Evolutionary conservation across 805 yeast genomes (phyloP).

Genomic region (Pichia deserticola): DNA sequence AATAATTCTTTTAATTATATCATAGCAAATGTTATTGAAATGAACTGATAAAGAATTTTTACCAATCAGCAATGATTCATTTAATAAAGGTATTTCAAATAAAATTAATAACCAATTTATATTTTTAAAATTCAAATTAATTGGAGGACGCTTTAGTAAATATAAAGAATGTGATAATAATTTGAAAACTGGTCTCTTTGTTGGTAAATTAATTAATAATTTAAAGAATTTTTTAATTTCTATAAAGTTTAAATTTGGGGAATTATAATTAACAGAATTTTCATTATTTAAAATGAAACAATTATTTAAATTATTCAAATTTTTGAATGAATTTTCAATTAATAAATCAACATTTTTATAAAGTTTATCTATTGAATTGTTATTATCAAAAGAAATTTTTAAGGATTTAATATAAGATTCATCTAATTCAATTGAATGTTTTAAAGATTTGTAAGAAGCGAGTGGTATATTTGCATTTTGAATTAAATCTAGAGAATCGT

Average conservation of each 20-base stretch:
- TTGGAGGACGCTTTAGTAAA: slow-evolving; percentile 45
- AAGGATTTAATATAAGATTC: neutral
- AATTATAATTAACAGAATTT: slow-evolving; percentile 24
- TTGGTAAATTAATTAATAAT: slow-evolving; percentile 43
- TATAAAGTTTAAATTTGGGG: slow-evolving; percentile 44
- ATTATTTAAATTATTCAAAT: slow-evolving; percentile 38
- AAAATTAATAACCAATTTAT: slow-evolving; percentile 57
- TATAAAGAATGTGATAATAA: slow-evolving; percentile 46
- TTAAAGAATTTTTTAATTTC: slow-evolving; percentile 42
- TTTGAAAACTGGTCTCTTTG: slow-evolving; percentile 51
- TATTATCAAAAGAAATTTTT: neutral
- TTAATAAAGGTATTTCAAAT: slow-evolving; percentile 59
- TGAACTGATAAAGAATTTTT: slow-evolving; percentile 31
- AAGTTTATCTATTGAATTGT: neutral
- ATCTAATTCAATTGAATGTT: neutral
- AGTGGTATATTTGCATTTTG: neutral
- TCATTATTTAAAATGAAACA: slow-evolving; percentile 41
- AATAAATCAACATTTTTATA: slow-evolving; percentile 46
- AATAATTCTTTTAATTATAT: slow-evolving; percentile 57
- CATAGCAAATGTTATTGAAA: slow-evolving; percentile 53
- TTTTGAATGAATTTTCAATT: slow-evolving; percentile 41
- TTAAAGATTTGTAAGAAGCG: neutral
- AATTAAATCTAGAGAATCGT: too few species aligned
- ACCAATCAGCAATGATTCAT: slow-evolving; percentile 34
- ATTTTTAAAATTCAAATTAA: slow-evolving; percentile 33